These are phyloP conservation scores for Aspergillus floridensis DNA, from an alignment of 2,329 filamentous ascomycete species.

Conservation along the genomic window DNA sequence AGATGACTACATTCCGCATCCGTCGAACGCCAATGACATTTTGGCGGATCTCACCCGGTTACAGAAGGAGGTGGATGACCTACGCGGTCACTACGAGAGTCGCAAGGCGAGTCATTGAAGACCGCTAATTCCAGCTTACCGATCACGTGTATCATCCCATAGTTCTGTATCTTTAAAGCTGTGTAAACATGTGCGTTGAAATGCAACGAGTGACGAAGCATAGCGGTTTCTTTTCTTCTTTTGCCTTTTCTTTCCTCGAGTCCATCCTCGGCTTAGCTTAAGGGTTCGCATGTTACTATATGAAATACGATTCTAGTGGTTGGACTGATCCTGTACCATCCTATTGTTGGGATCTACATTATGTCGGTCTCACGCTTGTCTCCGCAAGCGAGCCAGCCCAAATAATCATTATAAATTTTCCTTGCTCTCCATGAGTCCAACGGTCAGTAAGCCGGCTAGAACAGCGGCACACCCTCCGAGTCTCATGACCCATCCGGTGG, in stretches of 20 bases:
- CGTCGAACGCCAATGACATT: conserved; percentile 55
- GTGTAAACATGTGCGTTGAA: not conserved
- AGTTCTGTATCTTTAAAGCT: not conserved
- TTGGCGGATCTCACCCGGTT: conserved; percentile 69
- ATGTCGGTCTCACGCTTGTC: not conserved
- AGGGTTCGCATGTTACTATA: not conserved
- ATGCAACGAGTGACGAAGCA: conserved; percentile 5
- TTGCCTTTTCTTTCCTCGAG: not conserved
- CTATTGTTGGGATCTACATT: no score
- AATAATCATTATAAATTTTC: not conserved
- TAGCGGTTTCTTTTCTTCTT: not conserved
- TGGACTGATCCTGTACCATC: not conserved
- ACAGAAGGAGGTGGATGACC: conserved; percentile 71
- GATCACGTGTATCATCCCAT: not conserved
- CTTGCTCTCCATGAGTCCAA: not conserved
- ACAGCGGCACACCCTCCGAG: conserved; percentile 6
- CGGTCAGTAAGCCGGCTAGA: conserved; percentile 1
- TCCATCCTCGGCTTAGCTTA: not conserved
- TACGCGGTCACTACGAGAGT: conserved; percentile 40
- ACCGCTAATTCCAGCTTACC: not conserved
- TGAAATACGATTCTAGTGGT: not conserved
- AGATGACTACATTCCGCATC: conserved; percentile 33
- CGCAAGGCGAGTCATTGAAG: conserved; percentile 28
- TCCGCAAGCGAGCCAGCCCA: not conserved
- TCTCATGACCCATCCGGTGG: conserved; percentile 6